A percentile compares a stretch with the other conserved stretches of the same genome.
phyloP scores from a whole-genome alignment of 108 stramenopile genomes.

The Stephanodiscus minutulus region DNA sequence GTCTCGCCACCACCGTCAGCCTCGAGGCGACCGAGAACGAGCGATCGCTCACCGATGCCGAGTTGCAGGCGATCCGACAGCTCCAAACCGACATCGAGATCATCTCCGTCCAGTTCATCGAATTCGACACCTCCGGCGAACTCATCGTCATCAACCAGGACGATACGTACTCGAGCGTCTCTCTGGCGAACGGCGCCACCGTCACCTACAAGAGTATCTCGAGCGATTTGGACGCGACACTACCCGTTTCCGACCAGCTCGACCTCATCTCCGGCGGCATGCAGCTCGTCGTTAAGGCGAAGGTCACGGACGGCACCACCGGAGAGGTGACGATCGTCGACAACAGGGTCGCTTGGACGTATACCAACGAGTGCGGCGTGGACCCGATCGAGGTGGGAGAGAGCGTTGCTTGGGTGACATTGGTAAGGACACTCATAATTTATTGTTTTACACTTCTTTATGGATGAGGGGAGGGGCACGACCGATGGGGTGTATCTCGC shows the following conservation, averaged over 20 bases:
- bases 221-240: conserved; percentile 14
- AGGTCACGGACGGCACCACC: not conserved
- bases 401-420: conserved; percentile 26
- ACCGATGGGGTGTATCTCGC: no score
- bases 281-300: conserved; percentile 14
- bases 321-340: conserved; percentile 11
- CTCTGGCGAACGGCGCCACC: conserved; percentile 22
- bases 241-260: conserved; percentile 20
- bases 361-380: conserved; percentile 27
- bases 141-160: conserved; percentile 41
- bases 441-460: no score
- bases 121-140: conserved; percentile 36
- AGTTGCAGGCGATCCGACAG: not conserved
- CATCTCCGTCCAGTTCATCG: conserved; percentile 31
- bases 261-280: conserved; percentile 31
- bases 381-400: conserved; percentile 32
- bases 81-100: conserved; percentile 1
- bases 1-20: not conserved
- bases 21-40: not conserved
- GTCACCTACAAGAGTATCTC: conserved; percentile 25
- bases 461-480: no score
- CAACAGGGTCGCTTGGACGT: conserved; percentile 35
- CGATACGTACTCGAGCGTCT: conserved; percentile 19
- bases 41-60: not conserved
- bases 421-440: no score